phyloP scores from a whole-genome alignment of 228 moss, liverwort and hornwort species.

The Sphagnum magellanicum region DNA sequence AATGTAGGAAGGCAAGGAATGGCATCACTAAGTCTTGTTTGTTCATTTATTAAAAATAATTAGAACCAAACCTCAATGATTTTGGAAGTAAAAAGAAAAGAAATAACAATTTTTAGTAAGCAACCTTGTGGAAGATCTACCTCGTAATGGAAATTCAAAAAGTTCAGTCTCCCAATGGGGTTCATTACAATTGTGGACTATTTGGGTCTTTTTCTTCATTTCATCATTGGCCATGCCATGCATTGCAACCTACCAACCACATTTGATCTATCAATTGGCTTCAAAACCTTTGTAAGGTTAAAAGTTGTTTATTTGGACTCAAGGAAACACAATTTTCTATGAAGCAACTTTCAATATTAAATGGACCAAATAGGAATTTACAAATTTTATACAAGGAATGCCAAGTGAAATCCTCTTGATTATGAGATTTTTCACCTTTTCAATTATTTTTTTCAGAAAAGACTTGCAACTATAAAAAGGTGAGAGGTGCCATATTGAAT shows the following conservation, averaged over 20 bases:
- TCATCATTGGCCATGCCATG: constrained; percentile 69
- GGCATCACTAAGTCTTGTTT: neutral
- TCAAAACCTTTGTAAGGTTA: constrained; percentile 3
- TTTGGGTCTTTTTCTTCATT: constrained; percentile 46
- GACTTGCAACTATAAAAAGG: too few relatives aligned
- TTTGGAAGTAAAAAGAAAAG: neutral
- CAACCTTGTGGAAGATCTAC: constrained; percentile 17
- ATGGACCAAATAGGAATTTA: too few relatives aligned
- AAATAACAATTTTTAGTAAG: neutral
- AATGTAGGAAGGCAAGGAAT: neutral
- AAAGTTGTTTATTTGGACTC: neutral
- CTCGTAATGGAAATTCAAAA: constrained; percentile 75
- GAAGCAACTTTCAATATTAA: too few relatives aligned
- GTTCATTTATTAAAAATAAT: neutral
- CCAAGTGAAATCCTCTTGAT: too few relatives aligned
- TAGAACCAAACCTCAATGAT: neutral
- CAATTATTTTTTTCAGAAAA: too few relatives aligned
- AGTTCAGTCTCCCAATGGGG: constrained; percentile 85
- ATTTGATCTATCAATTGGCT: neutral
- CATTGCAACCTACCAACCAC: constrained; percentile 43
- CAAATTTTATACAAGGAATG: too few relatives aligned
- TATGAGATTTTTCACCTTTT: too few relatives aligned
- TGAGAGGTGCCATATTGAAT: too few relatives aligned
- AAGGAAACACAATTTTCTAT: too few relatives aligned
- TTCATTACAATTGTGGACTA: constrained; percentile 41